phyloP scores from a whole-genome alignment of 108 stramenopile genomes.

The Pseudonitzschia delicatissima region DNA sequence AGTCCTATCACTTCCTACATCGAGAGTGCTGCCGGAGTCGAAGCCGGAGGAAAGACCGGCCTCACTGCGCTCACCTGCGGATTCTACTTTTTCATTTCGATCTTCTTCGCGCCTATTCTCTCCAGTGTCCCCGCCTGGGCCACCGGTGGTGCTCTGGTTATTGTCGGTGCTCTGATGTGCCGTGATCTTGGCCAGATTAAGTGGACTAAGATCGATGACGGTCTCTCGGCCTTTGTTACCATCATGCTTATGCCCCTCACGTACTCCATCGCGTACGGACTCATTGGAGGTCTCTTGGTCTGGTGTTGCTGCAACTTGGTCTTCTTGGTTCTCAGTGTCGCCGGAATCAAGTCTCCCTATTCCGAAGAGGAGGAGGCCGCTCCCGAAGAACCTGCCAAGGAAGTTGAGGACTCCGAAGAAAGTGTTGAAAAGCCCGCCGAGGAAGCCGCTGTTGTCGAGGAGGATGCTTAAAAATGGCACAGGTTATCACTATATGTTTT shows the following conservation, averaged over 20 bases:
- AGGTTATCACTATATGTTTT: too few relatives aligned
- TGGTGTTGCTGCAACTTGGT: slow-evolving; percentile 24
- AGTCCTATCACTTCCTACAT: slow-evolving; percentile 67
- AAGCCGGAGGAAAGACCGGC: slow-evolving; percentile 61
- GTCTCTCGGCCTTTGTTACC: slow-evolving; percentile 78
- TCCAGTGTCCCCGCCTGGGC: slow-evolving; percentile 82
- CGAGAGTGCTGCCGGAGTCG: slow-evolving; percentile 66
- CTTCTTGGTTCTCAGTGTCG: slow-evolving; percentile 30
- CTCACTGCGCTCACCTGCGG: slow-evolving; percentile 47
- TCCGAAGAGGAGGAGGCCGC: slow-evolving; percentile 5
- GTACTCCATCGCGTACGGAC: slow-evolving; percentile 78
- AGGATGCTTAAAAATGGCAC: too few relatives aligned
- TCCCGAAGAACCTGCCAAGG: neutral
- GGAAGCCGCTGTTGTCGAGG: too few relatives aligned
- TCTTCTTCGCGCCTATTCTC: slow-evolving; percentile 84
- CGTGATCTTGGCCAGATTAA: slow-evolving; percentile 55
- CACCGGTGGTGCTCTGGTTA: slow-evolving; percentile 76
- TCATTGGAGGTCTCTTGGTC: slow-evolving; percentile 58
- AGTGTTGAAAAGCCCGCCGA: neutral
- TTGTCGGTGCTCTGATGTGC: slow-evolving; percentile 77
- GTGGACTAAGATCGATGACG: slow-evolving; percentile 65
- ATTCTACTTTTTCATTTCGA: slow-evolving; percentile 49
- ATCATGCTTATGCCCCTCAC: slow-evolving; percentile 84
- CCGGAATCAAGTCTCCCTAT: slow-evolving; percentile 37
- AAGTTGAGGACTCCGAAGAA: neutral